phyloP scores from a whole-genome alignment of 1,139 yeast species.

The Blastobotrys serpentis region DNA sequence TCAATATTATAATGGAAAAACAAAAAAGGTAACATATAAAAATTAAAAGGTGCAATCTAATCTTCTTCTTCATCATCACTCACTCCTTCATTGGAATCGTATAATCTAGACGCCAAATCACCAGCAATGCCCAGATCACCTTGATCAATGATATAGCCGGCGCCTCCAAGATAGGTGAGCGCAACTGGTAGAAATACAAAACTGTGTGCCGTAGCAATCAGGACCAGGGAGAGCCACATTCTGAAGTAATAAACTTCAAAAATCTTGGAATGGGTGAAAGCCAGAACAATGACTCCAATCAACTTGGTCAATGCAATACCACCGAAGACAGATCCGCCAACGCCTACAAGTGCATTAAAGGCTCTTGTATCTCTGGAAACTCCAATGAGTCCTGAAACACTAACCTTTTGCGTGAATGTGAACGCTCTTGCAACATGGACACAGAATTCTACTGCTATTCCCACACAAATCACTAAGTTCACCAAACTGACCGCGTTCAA shows the following conservation, averaged over 20 bases:
- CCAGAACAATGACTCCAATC: conserved; percentile 82
- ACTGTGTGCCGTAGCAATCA: conserved; percentile 76
- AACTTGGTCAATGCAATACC: conserved; percentile 90
- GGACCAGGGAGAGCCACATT: conserved; percentile 88
- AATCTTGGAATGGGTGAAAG: conserved; percentile 81
- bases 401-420: conserved; percentile 42
- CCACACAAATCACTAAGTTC: conserved; percentile 83
- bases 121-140: conserved; percentile 37
- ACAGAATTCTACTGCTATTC: conserved; percentile 91
- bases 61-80: conserved; percentile 8
- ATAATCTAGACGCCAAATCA: conserved; percentile 33
- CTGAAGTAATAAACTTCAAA: conserved; percentile 90
- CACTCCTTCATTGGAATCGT: conserved; percentile 17
- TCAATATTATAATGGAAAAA: neutral
- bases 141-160: conserved; percentile 43
- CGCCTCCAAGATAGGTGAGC: conserved; percentile 64
- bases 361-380: conserved; percentile 44
- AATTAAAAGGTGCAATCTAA: no score
- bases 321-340: conserved; percentile 84
- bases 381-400: conserved; percentile 20
- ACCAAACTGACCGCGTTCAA: conserved; percentile 89
- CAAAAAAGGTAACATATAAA: no score
- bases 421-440: conserved; percentile 83
- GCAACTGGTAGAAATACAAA: conserved; percentile 75
- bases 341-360: conserved; percentile 61